Evolutionary conservation across 441 rosid genomes (phyloP), one percentile per base, ranked within the genome.

Genomic region (Iberis amara): DNA sequence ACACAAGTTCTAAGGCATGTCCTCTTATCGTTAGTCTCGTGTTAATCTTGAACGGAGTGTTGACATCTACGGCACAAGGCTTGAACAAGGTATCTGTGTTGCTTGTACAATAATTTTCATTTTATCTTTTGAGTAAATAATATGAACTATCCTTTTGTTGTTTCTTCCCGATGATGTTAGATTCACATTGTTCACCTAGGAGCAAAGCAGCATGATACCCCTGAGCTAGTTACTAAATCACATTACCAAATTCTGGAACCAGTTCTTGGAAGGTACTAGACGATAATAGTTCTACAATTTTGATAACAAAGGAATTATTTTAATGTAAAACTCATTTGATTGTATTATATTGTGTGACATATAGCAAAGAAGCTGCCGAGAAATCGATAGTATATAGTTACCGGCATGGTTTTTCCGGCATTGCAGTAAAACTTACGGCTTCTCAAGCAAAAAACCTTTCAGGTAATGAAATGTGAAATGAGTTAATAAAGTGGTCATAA

Each of bases 381-480:
- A 57, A 74, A 27, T 70, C 58, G 52, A 62, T 82, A 65, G 67
- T 85, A 46, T 82, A 80, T 43, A 80, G 72, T 68, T 85, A 80
- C 71, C 71, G 56, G 62, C 88, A 82, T 71, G 85, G 86, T 49
- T 80, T 85, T 59, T 79, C 87, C 0, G 88, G 88, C 4, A 82
- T 85, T 58, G 89, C 89, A 5, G 89, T 85, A 26, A 74, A 76
- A 73, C 80, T 82, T 30, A 71, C 78, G 1, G 53, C 67, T 26
- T 59, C 76, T 12, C 82, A 77, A 68, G 90, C 79, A 7, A 65
- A 51, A 38, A 65, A 38, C 55, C 64, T 65, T 37, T 57, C 59
- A 37, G 59, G 64, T 64, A 42, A 21, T 27, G 47, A 4, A 8
- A 69, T 36, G 51, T 49, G 52, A 31, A 59, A 78, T 12, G 56